Conservation (phyloP, 2,329 filamentous ascomycete species). For the Ploettnerulaceae sp. region DNA sequence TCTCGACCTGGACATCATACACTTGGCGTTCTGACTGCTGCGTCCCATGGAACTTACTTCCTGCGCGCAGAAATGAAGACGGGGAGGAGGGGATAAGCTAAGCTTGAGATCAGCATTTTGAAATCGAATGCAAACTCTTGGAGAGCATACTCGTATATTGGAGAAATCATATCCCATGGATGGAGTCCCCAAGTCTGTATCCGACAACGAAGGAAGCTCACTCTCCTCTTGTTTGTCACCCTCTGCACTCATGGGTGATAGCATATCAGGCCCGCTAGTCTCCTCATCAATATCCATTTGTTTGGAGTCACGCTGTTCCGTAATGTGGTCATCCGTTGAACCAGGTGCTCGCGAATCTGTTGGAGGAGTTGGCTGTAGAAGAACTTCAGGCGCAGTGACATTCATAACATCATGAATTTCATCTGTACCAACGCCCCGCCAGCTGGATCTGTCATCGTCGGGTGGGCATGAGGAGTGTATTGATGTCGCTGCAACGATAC, state of each 20-base stretch:
- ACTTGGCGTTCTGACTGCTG: slow-evolving; percentile 90
- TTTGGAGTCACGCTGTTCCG: slow-evolving; percentile 36
- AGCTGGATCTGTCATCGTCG: slow-evolving; percentile 36
- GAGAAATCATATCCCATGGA: slow-evolving; percentile 51
- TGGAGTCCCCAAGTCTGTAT: slow-evolving; percentile 36
- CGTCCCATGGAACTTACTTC: slow-evolving; percentile 83
- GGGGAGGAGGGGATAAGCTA: slow-evolving; percentile 64
- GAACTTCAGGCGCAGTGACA: slow-evolving; percentile 27
- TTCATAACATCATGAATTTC: slow-evolving; percentile 27
- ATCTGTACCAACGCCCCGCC: slow-evolving; percentile 35
- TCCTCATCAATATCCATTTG: slow-evolving; percentile 39
- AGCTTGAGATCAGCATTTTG: slow-evolving; percentile 8
- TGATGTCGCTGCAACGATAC: slow-evolving; percentile 24
- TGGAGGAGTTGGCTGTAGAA: slow-evolving; percentile 31
- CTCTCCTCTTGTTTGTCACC: slow-evolving; percentile 36
- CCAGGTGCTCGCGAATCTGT: slow-evolving; percentile 26
- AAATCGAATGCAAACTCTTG: neutral
- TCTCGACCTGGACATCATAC: slow-evolving; percentile 94
- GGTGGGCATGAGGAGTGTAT: slow-evolving; percentile 40
- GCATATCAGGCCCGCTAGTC: slow-evolving; percentile 28
- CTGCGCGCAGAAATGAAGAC: slow-evolving; percentile 80
- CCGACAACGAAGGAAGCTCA: slow-evolving; percentile 31
- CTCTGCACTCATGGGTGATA: slow-evolving; percentile 36
- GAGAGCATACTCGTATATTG: slow-evolving; percentile 46
- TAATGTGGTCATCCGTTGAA: slow-evolving; percentile 34